Percentiles rank a stretch among this genome's conserved stretches.
Evolutionary conservation across 805 yeast species (phyloP).

Genomic region (Maudiozyma turicensis): DNA sequence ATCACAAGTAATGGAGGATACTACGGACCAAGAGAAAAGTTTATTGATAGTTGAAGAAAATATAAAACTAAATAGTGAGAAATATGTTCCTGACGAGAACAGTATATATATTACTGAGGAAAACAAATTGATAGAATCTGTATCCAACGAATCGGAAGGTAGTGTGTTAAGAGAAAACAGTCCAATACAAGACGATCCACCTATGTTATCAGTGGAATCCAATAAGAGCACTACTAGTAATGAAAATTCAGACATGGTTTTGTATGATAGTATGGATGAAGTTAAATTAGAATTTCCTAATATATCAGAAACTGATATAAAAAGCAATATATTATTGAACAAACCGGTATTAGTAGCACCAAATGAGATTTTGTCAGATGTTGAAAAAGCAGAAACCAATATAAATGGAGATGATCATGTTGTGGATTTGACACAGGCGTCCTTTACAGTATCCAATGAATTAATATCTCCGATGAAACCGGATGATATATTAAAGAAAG

Average conservation of each 20-base stretch:
- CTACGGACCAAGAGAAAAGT: neutral
- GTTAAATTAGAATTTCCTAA: conserved; percentile 6
- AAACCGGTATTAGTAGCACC: neutral
- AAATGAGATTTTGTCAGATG: neutral
- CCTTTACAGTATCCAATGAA: conserved; percentile 22
- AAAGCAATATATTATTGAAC: too few relatives aligned
- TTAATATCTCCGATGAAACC: conserved; percentile 23
- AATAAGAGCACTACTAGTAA: neutral
- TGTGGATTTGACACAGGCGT: conserved; percentile 23
- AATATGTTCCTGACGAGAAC: neutral
- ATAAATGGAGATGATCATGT: conserved; percentile 6
- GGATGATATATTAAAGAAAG: neutral
- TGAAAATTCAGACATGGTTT: neutral
- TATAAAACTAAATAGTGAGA: neutral
- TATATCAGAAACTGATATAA: neutral
- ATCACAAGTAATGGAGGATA: conserved; percentile 24
- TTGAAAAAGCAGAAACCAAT: neutral
- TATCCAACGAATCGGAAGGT: neutral
- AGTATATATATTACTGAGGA: neutral
- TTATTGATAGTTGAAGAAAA: neutral
- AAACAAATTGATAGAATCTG: neutral
- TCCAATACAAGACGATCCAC: too few relatives aligned
- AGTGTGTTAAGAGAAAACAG: too few relatives aligned
- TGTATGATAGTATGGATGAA: conserved; percentile 6
- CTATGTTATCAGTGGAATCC: neutral